Conservation (phyloP, 2,329 filamentous ascomycete genomes). For the Fusarium siculi region DNA sequence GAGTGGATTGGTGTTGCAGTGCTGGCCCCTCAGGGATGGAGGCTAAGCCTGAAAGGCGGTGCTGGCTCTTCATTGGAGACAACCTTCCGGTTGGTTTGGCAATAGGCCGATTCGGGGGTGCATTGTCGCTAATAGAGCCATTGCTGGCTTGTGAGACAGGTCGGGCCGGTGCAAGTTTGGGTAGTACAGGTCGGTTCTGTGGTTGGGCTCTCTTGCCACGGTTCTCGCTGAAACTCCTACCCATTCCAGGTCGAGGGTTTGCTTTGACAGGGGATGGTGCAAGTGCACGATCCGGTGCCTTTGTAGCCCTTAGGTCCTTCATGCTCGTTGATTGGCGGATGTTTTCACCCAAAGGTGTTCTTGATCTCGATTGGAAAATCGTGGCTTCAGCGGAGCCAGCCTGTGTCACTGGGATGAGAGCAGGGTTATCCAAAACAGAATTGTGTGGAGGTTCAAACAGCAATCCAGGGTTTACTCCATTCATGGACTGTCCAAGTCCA, state of each 20-base stretch:
- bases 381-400: slow-evolving; percentile 44
- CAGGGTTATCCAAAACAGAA: slow-evolving; percentile 55
- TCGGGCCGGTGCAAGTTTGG: slow-evolving; percentile 59
- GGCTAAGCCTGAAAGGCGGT: slow-evolving; percentile 61
- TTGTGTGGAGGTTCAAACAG: slow-evolving; percentile 65
- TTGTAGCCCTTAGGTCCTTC: slow-evolving; percentile 56
- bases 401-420: slow-evolving; percentile 47
- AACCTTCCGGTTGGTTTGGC: slow-evolving; percentile 58
- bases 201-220: slow-evolving; percentile 56
- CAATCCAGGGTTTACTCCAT: slow-evolving; percentile 69
- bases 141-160: slow-evolving; percentile 49
- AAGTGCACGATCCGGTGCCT: slow-evolving; percentile 54
- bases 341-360: slow-evolving; percentile 47
- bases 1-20: slow-evolving; percentile 55
- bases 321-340: slow-evolving; percentile 59
- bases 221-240: slow-evolving; percentile 66
- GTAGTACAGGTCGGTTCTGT: slow-evolving; percentile 53
- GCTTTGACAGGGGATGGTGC: slow-evolving; percentile 65
- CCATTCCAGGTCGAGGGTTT: slow-evolving; percentile 59
- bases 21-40: slow-evolving; percentile 66
- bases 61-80: slow-evolving; percentile 64
- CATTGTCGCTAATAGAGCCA: slow-evolving; percentile 45
- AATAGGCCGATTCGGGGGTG: slow-evolving; percentile 47
- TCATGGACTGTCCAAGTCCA: slow-evolving; percentile 56
- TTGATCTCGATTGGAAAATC: slow-evolving; percentile 42